These are phyloP conservation scores for Termitomyces sp. DNA, from an alignment of 768 basidiomycete species.

Conservation along the genomic window DNA sequence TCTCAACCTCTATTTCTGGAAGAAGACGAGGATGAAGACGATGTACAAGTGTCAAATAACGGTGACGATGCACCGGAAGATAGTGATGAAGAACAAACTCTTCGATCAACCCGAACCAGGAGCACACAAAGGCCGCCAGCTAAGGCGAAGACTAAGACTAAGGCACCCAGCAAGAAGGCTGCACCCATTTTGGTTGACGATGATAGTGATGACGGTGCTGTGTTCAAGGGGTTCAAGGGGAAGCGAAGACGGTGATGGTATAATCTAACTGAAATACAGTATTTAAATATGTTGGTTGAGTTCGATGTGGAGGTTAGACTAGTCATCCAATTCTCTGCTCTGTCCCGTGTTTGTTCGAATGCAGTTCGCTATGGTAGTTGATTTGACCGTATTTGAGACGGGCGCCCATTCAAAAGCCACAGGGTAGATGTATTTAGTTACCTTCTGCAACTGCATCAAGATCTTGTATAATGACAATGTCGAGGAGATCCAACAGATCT, in stretches of 20 bases:
- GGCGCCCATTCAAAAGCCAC: not conserved
- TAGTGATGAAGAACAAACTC: conserved; percentile 25
- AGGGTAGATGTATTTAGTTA: not conserved
- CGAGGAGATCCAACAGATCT: no score
- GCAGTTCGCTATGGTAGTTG: not conserved
- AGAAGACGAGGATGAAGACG: conserved; percentile 37
- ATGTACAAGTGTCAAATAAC: conserved; percentile 17
- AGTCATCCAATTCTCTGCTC: not conserved
- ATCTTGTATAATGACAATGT: not conserved
- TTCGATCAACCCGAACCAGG: conserved; percentile 23
- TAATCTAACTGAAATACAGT: not conserved
- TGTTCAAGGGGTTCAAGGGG: conserved; percentile 61
- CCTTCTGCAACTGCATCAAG: not conserved
- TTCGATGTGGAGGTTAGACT: not conserved
- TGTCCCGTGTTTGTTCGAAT: not conserved
- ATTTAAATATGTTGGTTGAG: not conserved
- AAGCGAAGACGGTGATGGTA: conserved; percentile 12
- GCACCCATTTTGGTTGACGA: conserved; percentile 49
- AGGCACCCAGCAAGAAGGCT: conserved; percentile 24
- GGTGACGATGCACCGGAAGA: conserved; percentile 18
- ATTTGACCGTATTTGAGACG: not conserved
- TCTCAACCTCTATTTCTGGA: conserved; percentile 49
- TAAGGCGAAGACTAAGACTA: conserved; percentile 19
- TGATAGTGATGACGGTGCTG: conserved; percentile 68
- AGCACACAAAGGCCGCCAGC: conserved; percentile 21